Evolutionary conservation across 805 yeast genomes (phyloP).

Genomic region (Candida vaughaniae): DNA sequence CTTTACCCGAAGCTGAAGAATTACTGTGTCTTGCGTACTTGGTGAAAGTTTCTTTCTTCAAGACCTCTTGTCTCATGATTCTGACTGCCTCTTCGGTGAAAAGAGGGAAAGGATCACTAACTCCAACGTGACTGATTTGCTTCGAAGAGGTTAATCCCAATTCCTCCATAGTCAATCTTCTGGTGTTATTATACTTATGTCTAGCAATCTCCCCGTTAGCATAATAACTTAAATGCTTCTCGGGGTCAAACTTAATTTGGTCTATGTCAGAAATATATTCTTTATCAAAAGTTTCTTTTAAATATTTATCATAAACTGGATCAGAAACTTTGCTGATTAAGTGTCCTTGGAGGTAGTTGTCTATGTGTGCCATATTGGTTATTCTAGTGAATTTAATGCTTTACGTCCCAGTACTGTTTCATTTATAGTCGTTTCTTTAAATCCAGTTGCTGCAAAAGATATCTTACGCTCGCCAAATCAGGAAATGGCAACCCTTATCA

Average conservation of each 20-base stretch:
- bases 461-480: too few species aligned
- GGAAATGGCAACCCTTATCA: too few species aligned
- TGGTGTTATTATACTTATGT: constrained; percentile 22
- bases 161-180: constrained; percentile 45
- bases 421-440: too few species aligned
- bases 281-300: constrained; percentile 28
- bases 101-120: constrained; percentile 58
- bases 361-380: too few species aligned
- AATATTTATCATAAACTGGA: constrained; percentile 28
- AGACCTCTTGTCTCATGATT: constrained; percentile 56
- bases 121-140: constrained; percentile 57
- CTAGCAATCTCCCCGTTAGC: constrained; percentile 14
- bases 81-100: constrained; percentile 60
- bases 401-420: too few species aligned
- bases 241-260: constrained; percentile 28
- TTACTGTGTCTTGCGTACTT: constrained; percentile 43
- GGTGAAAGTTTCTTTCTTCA: constrained; percentile 45
- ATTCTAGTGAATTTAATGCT: too few species aligned
- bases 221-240: constrained; percentile 28
- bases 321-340: constrained; percentile 25
- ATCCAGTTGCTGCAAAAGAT: too few species aligned
- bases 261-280: constrained; percentile 2
- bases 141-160: constrained; percentile 44
- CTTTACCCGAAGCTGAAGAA: constrained; percentile 49
- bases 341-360: too few species aligned